Percentiles rank a stretch among this genome's conserved stretches.
phyloP scores from a whole-genome alignment of 139 green algal genomes.

The Chlorella sp. region DNA sequence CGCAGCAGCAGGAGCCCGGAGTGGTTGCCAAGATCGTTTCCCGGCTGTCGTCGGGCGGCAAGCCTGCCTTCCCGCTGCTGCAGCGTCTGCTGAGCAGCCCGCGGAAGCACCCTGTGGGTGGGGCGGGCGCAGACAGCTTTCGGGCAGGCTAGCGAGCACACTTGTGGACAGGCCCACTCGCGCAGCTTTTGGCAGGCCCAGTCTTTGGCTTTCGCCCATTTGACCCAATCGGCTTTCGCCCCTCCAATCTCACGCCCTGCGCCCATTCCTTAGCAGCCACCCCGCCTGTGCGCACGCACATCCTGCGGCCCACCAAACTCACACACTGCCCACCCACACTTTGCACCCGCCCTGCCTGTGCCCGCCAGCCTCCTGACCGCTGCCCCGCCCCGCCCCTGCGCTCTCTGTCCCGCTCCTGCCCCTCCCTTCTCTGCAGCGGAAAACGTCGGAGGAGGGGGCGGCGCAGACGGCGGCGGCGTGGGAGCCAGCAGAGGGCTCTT shows the following conservation, averaged over 20 bases:
- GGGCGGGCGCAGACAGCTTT: not conserved
- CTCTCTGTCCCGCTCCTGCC: not conserved
- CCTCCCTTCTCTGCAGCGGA: not conserved
- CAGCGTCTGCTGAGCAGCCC: slow-evolving; percentile 6
- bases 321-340: too few species aligned
- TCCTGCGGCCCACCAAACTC: too few species aligned
- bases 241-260: too few species aligned
- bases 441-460: not conserved
- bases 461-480: slow-evolving; percentile 8
- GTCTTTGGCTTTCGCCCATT: not conserved
- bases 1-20: not conserved
- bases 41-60: slow-evolving; percentile 8
- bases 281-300: too few species aligned
- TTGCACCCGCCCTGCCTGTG: not conserved
- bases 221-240: not conserved
- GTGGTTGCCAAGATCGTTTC: not conserved
- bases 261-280: too few species aligned
- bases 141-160: not conserved
- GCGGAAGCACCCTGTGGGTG: not conserved
- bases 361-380: not conserved
- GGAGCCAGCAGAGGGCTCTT: slow-evolving; percentile 26
- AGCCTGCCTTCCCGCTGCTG: not conserved
- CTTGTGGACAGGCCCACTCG: not conserved
- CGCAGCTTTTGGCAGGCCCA: not conserved
- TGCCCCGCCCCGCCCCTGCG: not conserved